phyloP scores from a whole-genome alignment of 768 basidiomycete species.

The Suillus americanus region DNA sequence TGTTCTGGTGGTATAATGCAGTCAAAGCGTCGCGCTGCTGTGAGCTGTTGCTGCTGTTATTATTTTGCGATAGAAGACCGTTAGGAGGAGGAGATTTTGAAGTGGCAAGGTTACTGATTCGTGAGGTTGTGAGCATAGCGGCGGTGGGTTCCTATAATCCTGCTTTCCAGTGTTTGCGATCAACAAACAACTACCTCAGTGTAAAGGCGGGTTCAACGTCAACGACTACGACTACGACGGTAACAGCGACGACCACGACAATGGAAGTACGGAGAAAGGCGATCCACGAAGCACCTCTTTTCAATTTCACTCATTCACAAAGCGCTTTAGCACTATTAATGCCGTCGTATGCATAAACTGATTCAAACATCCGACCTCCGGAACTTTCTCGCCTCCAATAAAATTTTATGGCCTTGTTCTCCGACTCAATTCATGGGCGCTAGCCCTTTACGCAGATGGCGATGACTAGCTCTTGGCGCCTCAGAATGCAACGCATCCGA shows the following conservation, averaged over 20 bases:
- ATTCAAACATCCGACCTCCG: slow-evolving; percentile 3
- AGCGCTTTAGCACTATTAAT: neutral
- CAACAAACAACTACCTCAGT: slow-evolving; percentile 30
- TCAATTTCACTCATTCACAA: slow-evolving; percentile 5
- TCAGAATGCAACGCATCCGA: too few relatives aligned
- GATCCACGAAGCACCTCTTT: neutral
- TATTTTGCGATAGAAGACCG: slow-evolving; percentile 17
- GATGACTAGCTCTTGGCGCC: neutral
- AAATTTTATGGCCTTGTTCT: neutral
- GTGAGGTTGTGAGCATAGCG: slow-evolving; percentile 34
- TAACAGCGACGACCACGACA: slow-evolving; percentile 7
- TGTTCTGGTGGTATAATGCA: slow-evolving; percentile 30
- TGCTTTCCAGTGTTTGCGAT: slow-evolving; percentile 26
- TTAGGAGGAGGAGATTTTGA: slow-evolving; percentile 26
- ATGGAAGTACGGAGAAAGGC: slow-evolving; percentile 10
- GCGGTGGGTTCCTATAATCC: slow-evolving; percentile 11
- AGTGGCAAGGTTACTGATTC: slow-evolving; percentile 30
- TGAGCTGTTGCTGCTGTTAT: slow-evolving; percentile 20
- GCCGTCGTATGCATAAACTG: neutral
- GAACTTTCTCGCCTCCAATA: neutral
- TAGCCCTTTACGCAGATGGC: neutral
- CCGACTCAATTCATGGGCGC: neutral
- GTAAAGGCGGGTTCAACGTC: slow-evolving; percentile 7
- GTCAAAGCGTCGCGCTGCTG: slow-evolving; percentile 32
- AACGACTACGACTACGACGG: slow-evolving; percentile 12